phyloP scores from a whole-genome alignment of 805 yeast species.

The Myxozyma monticola region DNA sequence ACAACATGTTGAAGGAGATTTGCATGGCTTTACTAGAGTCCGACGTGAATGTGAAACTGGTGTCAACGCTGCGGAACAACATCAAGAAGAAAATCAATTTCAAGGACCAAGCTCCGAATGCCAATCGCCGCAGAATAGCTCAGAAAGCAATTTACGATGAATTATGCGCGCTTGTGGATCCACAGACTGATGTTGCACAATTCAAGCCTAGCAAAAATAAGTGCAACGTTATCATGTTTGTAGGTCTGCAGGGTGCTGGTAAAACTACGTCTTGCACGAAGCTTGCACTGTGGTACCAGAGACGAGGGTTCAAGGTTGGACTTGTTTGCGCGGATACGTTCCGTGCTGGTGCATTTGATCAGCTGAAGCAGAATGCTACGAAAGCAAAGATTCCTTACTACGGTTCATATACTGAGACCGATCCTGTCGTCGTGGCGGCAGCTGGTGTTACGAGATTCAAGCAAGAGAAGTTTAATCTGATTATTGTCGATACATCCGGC shows the following conservation, averaged over 20 bases:
- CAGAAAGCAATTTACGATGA: conserved; percentile 96
- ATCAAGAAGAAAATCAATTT: conserved; percentile 59
- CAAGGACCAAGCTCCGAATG: conserved; percentile 53
- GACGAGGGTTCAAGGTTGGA: conserved; percentile 92
- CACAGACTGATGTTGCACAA: conserved; percentile 46
- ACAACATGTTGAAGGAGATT: conserved; percentile 77
- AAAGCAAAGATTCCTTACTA: conserved; percentile 91
- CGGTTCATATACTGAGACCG: conserved; percentile 93
- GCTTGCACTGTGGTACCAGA: conserved; percentile 82
- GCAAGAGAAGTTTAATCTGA: conserved; percentile 86
- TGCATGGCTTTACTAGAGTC: conserved; percentile 87
- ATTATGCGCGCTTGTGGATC: conserved; percentile 80
- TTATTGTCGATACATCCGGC: conserved; percentile 97
- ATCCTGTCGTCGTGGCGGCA: conserved; percentile 86
- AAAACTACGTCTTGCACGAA: conserved; percentile 97
- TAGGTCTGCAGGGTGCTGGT: conserved; percentile 98
- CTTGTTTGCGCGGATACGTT: conserved; percentile 98
- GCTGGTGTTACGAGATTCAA: conserved; percentile 92
- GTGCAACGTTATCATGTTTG: conserved; percentile 87
- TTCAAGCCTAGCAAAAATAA: conserved; percentile 86
- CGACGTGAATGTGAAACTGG: conserved; percentile 90
- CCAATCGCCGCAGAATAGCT: conserved; percentile 72
- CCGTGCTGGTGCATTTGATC: conserved; percentile 99
- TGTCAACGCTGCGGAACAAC: conserved; percentile 70
- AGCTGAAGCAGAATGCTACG: conserved; percentile 94